phyloP scores from a whole-genome alignment of 495 filamentous ascomycete species.

The Podospora pseudopauciseta region DNA sequence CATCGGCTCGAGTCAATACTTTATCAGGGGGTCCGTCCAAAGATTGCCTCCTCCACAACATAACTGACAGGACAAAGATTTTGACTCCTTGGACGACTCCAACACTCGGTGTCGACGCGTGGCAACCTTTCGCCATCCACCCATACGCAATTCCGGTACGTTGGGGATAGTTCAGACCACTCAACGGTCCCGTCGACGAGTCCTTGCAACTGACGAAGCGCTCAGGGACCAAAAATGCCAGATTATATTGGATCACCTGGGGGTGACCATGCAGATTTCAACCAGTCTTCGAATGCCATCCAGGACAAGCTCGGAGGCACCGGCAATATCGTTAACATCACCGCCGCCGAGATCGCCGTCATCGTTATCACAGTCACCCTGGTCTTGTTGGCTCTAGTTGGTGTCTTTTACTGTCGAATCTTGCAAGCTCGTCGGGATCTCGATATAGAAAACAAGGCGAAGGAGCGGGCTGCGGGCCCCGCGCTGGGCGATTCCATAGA shows the following conservation, averaged over 20 bases:
- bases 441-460: constrained; percentile 22
- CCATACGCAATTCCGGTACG: neutral
- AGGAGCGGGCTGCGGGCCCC: neutral
- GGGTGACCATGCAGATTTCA: neutral
- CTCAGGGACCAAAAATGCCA: neutral
- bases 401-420: constrained; percentile 25
- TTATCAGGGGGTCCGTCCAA: neutral
- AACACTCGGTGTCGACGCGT: neutral
- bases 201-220: neutral
- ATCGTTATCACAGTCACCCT: constrained; percentile 24
- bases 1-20: neutral
- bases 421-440: constrained; percentile 21
- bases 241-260: neutral
- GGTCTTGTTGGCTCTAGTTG: constrained; percentile 14
- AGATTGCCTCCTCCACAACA: neutral
- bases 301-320: neutral
- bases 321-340: constrained; percentile 8
- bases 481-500: constrained; percentile 14
- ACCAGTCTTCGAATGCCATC: neutral
- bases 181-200: neutral
- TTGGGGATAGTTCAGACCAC: neutral
- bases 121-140: neutral
- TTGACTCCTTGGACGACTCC: neutral
- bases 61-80: neutral
- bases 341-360: constrained; percentile 20